Conservation (phyloP, 306 rosid genomes). For the Sechiopsis laciniata region DNA sequence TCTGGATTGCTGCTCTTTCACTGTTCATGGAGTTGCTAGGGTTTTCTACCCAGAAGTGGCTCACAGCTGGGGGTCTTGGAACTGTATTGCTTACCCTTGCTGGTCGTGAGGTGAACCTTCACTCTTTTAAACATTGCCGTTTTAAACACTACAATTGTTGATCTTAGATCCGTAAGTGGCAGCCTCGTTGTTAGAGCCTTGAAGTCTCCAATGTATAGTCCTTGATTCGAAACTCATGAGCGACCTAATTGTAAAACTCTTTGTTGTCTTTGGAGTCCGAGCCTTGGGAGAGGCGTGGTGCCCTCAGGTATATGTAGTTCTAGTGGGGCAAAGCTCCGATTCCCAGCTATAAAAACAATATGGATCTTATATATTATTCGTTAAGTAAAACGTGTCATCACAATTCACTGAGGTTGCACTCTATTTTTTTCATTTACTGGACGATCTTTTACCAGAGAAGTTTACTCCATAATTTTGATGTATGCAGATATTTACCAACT, state of each 20-base stretch:
- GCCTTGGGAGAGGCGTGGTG: too few species aligned
- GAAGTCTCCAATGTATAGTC: too few species aligned
- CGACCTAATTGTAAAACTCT: too few species aligned
- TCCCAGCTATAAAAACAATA: too few species aligned
- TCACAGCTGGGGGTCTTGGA: conserved; percentile 99
- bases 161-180: not conserved
- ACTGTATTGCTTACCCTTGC: conserved; percentile 93
- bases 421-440: not conserved
- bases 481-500: conserved; percentile 88
- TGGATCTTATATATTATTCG: too few species aligned
- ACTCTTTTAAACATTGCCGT: conserved; percentile 22
- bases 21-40: conserved; percentile 96
- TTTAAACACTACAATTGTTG: not conserved
- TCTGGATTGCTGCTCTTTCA: conserved; percentile 97
- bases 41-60: conserved; percentile 94
- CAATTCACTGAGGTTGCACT: not conserved
- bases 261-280: too few species aligned
- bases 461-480: conserved; percentile 30
- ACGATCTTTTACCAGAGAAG: not conserved
- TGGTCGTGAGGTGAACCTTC: conserved; percentile 77
- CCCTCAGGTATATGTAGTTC: too few species aligned
- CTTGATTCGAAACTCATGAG: too few species aligned
- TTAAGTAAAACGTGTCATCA: not conserved
- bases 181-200: too few species aligned
- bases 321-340: too few species aligned